Percentiles rank a stretch among this genome's conserved stretches.
Evolutionary conservation across 768 basidiomycete species (phyloP).

Genomic region (Amanita thiersii): DNA sequence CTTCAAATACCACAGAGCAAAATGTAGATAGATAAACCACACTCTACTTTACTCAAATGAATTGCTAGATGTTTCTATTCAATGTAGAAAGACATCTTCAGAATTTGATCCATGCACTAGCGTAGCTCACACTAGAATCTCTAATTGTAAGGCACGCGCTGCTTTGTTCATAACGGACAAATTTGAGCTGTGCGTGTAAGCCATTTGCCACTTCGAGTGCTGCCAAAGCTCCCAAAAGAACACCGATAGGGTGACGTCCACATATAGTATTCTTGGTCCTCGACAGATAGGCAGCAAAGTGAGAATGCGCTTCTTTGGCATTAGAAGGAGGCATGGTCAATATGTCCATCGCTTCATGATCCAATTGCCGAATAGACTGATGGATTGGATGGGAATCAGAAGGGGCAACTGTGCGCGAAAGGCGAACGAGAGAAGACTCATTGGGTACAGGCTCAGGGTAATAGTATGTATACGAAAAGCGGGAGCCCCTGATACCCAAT

Average conservation of each 20-base stretch:
- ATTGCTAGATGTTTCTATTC: constrained; percentile 7
- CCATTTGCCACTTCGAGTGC: constrained; percentile 38
- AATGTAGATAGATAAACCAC: constrained; percentile 19
- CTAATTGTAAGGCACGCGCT: constrained; percentile 55
- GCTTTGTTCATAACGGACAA: constrained; percentile 94
- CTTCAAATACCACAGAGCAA: constrained; percentile 33
- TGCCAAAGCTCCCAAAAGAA: constrained; percentile 73
- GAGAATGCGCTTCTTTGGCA: constrained; percentile 44
- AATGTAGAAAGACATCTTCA: constrained; percentile 19
- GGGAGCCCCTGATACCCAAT: constrained; percentile 51
- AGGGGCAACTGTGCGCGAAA: constrained; percentile 36
- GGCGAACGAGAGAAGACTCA: constrained; percentile 35
- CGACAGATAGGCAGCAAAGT: constrained; percentile 60
- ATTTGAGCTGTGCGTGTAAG: constrained; percentile 43
- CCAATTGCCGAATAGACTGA: constrained; percentile 74
- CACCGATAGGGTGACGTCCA: constrained; percentile 92
- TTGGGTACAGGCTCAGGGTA: constrained; percentile 56
- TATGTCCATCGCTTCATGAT: constrained; percentile 79
- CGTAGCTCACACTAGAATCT: constrained; percentile 95
- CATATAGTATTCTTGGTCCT: constrained; percentile 93
- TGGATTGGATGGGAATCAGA: constrained; percentile 60
- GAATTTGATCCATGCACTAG: constrained; percentile 77
- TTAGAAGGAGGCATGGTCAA: constrained; percentile 50
- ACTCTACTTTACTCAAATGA: not conserved
- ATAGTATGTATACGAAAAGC: constrained; percentile 86